Evolutionary conservation across 768 basidiomycete genomes (phyloP), one percentile per base, ranked within the genome.

Genomic region (Suillus subaureus): DNA sequence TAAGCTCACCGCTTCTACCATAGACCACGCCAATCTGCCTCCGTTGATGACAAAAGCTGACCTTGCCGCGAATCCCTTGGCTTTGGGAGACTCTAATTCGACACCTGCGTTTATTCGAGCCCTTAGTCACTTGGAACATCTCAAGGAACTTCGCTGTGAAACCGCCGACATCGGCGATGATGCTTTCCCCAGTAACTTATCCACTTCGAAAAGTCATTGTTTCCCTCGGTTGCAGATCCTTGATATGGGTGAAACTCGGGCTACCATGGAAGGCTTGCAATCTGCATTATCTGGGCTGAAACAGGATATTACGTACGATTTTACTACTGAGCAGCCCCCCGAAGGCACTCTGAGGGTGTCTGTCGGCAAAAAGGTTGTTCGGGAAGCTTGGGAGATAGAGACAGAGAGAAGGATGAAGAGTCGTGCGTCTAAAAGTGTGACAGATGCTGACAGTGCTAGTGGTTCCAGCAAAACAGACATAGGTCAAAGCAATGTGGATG

Each of bases 341-440:
- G 79, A 79, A 45, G 89, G 87, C 21, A 79, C 83, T 0, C 71
- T 85, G 3, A 82, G 83, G 57, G 78, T 94, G 23, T 79, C 87
- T 21, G 81, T 92, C 2, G 93, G 92, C 18, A 92, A 92, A 78
- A 83, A 82, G 68, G 79, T 92, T 31, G 71, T 90, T 64, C 87
- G 87, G 72, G 93, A 94, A 75, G 75, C 84, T 39, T 94, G 93
- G 93, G 93, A 94, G 72, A 68, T 94, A 15, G 92, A 92, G 72
- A 79, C 87, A 21, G 92, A 94, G 70, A 78, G 81, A 58, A 81
- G 83, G 55, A 70, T 79, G 4, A 85, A 82, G 63, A 74, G 74
- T n/a, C 81, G 81, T 42, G 74, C 69, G 52, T 78, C 74, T 35
- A 79, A 76, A 58, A 75, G 78, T 61, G 62, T 68, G 61, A 74